Evolutionary conservation across 1,284 basidiomycete species (phyloP).

Genomic region (Megacollybia platyphylla): DNA sequence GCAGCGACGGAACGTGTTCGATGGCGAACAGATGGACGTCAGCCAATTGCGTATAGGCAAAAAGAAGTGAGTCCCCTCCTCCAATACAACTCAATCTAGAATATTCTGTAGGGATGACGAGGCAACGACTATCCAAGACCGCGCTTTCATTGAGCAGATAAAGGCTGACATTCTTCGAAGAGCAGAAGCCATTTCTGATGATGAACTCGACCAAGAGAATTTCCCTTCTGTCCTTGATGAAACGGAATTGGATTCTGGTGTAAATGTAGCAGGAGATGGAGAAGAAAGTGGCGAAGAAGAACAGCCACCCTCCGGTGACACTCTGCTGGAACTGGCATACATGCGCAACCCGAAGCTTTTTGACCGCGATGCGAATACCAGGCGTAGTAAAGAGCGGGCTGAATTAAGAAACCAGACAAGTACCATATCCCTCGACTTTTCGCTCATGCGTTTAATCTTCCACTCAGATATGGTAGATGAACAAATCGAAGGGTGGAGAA

Average conservation of each 20-base stretch:
- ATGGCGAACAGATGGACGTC: constrained; percentile 57
- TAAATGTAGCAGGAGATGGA: constrained; percentile 45
- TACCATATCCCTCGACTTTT: constrained; percentile 8
- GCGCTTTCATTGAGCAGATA: constrained; percentile 56
- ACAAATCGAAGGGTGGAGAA: constrained; percentile 81
- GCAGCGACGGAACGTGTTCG: constrained; percentile 60
- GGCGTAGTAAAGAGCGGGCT: constrained; percentile 50
- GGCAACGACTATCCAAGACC: constrained; percentile 35
- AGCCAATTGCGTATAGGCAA: constrained; percentile 54
- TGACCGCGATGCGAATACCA: constrained; percentile 60
- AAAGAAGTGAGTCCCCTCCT: constrained; percentile 33
- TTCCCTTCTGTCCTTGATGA: constrained; percentile 29
- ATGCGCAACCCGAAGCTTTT: constrained; percentile 63
- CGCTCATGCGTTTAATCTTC: neutral
- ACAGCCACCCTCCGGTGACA: constrained; percentile 31
- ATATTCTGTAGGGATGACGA: constrained; percentile 26
- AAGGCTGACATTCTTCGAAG: constrained; percentile 73
- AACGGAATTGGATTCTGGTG: constrained; percentile 30
- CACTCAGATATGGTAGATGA: constrained; percentile 53
- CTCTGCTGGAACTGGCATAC: constrained; percentile 65
- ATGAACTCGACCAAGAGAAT: constrained; percentile 32
- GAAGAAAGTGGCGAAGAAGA: constrained; percentile 35
- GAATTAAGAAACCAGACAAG: constrained; percentile 59
- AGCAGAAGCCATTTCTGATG: constrained; percentile 54
- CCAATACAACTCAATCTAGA: constrained; percentile 3